phyloP scores from a whole-genome alignment of 2,329 filamentous ascomycete genomes.

The Sporothrix inflata region DNA sequence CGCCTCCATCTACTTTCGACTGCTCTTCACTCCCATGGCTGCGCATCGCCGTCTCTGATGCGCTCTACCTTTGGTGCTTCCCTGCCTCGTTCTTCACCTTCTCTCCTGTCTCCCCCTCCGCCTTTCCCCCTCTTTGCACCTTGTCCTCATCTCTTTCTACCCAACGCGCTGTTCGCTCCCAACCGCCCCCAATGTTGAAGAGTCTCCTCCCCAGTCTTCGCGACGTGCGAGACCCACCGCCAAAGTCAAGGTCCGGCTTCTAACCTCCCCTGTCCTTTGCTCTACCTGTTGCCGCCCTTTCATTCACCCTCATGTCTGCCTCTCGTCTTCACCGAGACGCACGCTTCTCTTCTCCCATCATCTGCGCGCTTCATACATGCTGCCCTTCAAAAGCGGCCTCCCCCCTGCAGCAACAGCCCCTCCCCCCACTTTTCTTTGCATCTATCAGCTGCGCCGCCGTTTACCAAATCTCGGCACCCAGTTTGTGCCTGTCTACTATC shows the following conservation, averaged over 20 bases:
- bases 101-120: not conserved
- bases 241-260: slow-evolving; percentile 39
- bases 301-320: not conserved
- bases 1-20: slow-evolving; percentile 11
- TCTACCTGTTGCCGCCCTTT: slow-evolving; percentile 4
- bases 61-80: slow-evolving; percentile 6
- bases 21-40: slow-evolving; percentile 1
- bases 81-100: not conserved
- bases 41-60: slow-evolving; percentile 20
- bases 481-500: not conserved
- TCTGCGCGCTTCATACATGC: not conserved
- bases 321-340: not conserved
- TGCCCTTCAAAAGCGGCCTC: slow-evolving; percentile 3
- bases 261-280: slow-evolving; percentile 9
- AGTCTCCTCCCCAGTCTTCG: slow-evolving; percentile 38
- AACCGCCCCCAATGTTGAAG: slow-evolving; percentile 36
- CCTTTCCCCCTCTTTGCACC: not conserved
- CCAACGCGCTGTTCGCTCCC: not conserved
- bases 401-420: slow-evolving; percentile 21
- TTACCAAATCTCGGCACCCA: not conserved
- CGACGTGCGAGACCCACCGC: slow-evolving; percentile 36
- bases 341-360: not conserved
- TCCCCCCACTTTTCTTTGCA: slow-evolving; percentile 28
- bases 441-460: not conserved
- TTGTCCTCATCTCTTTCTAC: not conserved